Evolutionary conservation across 192 early-diverging fungal genomes (phyloP).

Genomic region (Coemansia asiatica): DNA sequence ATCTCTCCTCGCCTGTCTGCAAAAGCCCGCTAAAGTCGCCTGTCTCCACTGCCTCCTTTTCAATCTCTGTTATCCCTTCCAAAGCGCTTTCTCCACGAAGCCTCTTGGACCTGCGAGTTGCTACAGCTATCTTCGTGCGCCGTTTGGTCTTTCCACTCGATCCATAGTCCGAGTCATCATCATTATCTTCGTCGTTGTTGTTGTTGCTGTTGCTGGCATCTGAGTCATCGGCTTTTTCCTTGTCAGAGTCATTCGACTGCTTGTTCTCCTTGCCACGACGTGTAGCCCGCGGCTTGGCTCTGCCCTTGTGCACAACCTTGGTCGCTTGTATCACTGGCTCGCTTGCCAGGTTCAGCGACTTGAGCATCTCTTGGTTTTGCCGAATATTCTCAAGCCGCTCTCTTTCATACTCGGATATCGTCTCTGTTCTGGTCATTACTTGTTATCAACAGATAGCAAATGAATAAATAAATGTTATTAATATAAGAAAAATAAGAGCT

Average conservation of each 20-base stretch:
- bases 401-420: conserved; percentile 50
- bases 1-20: conserved; percentile 60
- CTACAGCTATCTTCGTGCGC: background rate
- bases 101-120: conserved; percentile 41
- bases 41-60: conserved; percentile 39
- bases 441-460: background rate
- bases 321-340: background rate
- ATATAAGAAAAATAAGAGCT: too few relatives aligned
- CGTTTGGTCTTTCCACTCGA: conserved; percentile 3
- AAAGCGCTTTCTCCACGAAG: conserved; percentile 41
- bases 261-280: conserved; percentile 4
- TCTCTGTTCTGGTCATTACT: conserved; percentile 19
- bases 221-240: background rate
- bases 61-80: conserved; percentile 26
- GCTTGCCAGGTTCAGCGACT: conserved; percentile 47
- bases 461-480: background rate
- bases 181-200: background rate
- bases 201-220: background rate
- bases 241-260: background rate
- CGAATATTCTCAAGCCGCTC: conserved; percentile 63
- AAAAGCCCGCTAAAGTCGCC: conserved; percentile 30
- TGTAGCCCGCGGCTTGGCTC: conserved; percentile 9
- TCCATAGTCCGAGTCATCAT: conserved; percentile 9
- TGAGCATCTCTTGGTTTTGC: conserved; percentile 61
- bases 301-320: conserved; percentile 5